Evolutionary conservation across 2,329 filamentous ascomycete species (phyloP).

Genomic region (Pseudocercospora macadamiae): DNA sequence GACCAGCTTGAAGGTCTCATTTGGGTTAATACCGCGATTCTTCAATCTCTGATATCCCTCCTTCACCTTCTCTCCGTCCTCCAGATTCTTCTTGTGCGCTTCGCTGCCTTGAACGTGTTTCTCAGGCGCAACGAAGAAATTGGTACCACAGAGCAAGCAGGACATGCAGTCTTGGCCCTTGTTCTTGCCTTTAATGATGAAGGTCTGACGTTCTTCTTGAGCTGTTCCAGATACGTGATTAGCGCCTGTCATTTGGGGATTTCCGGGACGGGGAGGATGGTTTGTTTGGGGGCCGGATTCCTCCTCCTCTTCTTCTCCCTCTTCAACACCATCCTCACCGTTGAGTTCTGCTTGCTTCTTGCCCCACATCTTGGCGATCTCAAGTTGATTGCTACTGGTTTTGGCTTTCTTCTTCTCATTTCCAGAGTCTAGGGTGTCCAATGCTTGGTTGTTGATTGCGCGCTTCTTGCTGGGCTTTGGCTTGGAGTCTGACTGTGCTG

Average conservation of each 20-base stretch:
- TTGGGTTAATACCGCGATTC: slow-evolving; percentile 16
- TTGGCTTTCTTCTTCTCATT: slow-evolving; percentile 58
- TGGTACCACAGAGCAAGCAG: slow-evolving; percentile 34
- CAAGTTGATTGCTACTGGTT: slow-evolving; percentile 38
- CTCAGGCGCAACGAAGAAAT: slow-evolving; percentile 43
- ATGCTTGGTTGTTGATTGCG: slow-evolving; percentile 9
- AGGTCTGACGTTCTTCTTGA: slow-evolving; percentile 8
- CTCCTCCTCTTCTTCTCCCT: slow-evolving; percentile 15
- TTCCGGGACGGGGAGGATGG: not conserved
- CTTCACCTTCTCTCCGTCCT: slow-evolving; percentile 53
- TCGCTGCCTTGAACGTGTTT: slow-evolving; percentile 63
- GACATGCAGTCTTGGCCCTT: slow-evolving; percentile 20
- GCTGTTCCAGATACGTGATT: slow-evolving; percentile 14
- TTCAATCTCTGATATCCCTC: slow-evolving; percentile 27
- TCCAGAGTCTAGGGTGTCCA: slow-evolving; percentile 14
- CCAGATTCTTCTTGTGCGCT: slow-evolving; percentile 59
- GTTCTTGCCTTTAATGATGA: slow-evolving; percentile 13
- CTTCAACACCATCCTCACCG: slow-evolving; percentile 20
- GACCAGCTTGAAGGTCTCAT: slow-evolving; percentile 26
- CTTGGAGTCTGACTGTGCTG: not conserved
- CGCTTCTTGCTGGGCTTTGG: slow-evolving; percentile 23
- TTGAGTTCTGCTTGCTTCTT: slow-evolving; percentile 33
- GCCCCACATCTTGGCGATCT: slow-evolving; percentile 31
- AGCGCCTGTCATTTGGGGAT: slow-evolving; percentile 15
- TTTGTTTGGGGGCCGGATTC: slow-evolving; percentile 13